Conservation (phyloP, 139 green algal species). For the Trebouxia sp. region DNA sequence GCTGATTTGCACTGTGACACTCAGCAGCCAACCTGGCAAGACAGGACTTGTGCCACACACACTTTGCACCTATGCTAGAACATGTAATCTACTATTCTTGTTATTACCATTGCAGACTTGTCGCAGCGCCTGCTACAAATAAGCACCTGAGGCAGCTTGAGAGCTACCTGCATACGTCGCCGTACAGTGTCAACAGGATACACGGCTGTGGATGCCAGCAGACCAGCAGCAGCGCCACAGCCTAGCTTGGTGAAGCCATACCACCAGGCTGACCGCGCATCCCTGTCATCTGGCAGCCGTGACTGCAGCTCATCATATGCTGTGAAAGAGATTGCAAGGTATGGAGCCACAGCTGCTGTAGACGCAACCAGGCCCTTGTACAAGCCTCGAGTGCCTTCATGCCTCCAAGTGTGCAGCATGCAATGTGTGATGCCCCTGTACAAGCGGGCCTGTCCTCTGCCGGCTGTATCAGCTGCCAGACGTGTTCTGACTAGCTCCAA, state of each 20-base stretch:
- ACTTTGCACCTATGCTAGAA: background rate
- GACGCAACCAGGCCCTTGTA: conserved; percentile 51
- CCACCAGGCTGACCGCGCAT: conserved; percentile 41
- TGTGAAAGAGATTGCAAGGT: conserved; percentile 59
- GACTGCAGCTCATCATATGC: conserved; percentile 45
- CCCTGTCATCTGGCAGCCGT: conserved; percentile 48
- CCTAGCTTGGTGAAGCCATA: conserved; percentile 66
- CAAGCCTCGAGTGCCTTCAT: conserved; percentile 16
- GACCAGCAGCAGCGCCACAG: conserved; percentile 53
- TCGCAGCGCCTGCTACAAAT: too few species aligned
- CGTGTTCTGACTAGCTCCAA: conserved; percentile 61
- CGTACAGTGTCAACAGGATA: conserved; percentile 72
- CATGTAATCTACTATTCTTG: background rate
- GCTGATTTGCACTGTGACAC: background rate
- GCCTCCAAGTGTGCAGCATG: conserved; percentile 11
- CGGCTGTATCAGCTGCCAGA: conserved; percentile 57
- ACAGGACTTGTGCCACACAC: too few species aligned
- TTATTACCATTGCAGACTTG: too few species aligned
- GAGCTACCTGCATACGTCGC: conserved; percentile 65
- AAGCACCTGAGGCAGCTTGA: too few species aligned
- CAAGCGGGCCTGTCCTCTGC: background rate
- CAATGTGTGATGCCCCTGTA: conserved; percentile 43
- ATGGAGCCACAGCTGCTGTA: conserved; percentile 56
- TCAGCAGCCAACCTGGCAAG: background rate
- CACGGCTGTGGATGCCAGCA: conserved; percentile 54